Conservation (phyloP, 129 eudicot species). For the Ambrosia artemisiifolia region DNA sequence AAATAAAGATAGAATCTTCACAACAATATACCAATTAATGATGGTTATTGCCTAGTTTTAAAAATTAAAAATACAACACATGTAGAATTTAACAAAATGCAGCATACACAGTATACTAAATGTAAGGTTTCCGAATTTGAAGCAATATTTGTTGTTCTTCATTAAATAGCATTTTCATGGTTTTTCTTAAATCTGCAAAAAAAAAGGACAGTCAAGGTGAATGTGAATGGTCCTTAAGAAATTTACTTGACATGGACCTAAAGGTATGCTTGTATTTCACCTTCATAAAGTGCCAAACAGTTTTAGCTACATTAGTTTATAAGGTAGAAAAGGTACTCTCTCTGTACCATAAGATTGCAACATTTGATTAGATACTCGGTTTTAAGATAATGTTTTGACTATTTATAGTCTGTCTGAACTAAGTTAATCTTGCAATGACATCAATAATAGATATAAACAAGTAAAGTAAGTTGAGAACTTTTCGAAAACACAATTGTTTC, state of each 20-base stretch:
- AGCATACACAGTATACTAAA: neutral
- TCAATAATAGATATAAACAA: neutral
- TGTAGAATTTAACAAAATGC: neutral
- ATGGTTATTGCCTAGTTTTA: neutral
- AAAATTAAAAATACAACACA: neutral
- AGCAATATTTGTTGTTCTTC: neutral
- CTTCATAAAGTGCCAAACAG: constrained; percentile 2
- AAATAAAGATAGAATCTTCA: neutral
- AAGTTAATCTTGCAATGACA: neutral
- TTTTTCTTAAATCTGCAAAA: constrained; percentile 1
- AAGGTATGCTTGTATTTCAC: constrained; percentile 15
- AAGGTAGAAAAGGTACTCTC: constrained; percentile 1
- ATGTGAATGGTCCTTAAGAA: constrained; percentile 18
- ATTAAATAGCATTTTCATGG: constrained; percentile 11
- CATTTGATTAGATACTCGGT: constrained; percentile 6
- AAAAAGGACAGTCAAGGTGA: constrained; percentile 16
- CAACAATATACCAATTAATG: neutral
- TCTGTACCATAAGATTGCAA: constrained; percentile 12
- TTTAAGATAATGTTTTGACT: neutral
- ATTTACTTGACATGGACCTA: constrained; percentile 16
- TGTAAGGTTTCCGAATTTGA: constrained; percentile 3
- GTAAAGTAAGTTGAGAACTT: neutral
- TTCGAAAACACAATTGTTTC: neutral
- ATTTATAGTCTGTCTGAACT: neutral
- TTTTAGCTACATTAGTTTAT: constrained; percentile 13